Evolutionary conservation across 2,329 filamentous ascomycete species (phyloP), one percentile per base, ranked within the genome.

Genomic region (Fusarium oxysporum): DNA sequence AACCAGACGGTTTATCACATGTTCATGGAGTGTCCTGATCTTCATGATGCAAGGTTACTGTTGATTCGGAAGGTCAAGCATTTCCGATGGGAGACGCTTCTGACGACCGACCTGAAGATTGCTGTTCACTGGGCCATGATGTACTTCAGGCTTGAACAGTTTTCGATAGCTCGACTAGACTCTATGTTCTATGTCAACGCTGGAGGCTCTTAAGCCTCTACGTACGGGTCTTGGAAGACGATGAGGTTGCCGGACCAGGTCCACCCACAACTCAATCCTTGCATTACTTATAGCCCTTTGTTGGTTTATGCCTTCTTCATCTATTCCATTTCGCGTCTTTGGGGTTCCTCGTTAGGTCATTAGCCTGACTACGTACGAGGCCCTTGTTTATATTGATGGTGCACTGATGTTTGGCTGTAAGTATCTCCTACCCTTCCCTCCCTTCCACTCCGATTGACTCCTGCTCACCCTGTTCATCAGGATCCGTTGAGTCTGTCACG

Each of bases 121-220:
- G 62, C 37, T 10, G 25, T 48, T 14, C 33, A 61, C 5, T 65
- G 62, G 62, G 56, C 62, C 38, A 60, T 65, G 10, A 35, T 35
- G 16, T 19, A 47, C 40, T 65, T 65, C 16, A 25, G 35, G 9
- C 19, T 65, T 10, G 12, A n/a, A 17, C 62, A 60, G 47, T 61
- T 60, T 25, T 35, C 33, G 5, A 8, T 30, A 2, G 30, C 55
- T 19, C 41, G 41, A 4, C 38, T 30, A 19, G 32, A 47, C 17
- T 47, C 55, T 12, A 25, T 17, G 21, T 45, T 47, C 23, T 19
- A 43, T 23, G 16, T 43, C 21, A 11, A 17, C 1, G 6, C 11
- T 2, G 23, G 32, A 14, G 13, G 41, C 13, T 25, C 38, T 30
- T 45, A 12, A 28, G 6, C 38, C 32, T 23, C 28, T 14, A 28